Conservation (phyloP, 345 rosid species). For the Eucalyptus pauciflora region DNA sequence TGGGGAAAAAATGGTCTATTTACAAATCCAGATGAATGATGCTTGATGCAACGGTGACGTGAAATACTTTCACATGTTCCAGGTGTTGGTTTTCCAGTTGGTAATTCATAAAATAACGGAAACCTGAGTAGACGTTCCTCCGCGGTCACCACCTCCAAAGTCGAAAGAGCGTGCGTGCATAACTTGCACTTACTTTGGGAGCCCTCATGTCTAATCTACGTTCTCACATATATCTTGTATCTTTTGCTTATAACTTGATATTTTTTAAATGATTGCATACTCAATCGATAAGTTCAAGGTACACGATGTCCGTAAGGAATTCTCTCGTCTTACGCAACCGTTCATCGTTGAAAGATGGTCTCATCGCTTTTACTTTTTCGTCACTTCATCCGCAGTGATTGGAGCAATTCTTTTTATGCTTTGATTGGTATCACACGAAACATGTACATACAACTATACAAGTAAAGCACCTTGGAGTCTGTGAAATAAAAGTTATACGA, state of each 20-base stretch:
- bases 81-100: too few relatives aligned
- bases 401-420: not conserved
- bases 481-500: not conserved
- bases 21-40: too few relatives aligned
- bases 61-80: too few relatives aligned
- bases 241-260: not conserved
- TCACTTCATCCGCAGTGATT: not conserved
- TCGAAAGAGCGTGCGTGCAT: too few relatives aligned
- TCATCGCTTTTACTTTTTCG: not conserved
- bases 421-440: not conserved
- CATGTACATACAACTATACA: not conserved
- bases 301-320: not conserved
- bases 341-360: not conserved
- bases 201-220: too few relatives aligned
- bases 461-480: not conserved
- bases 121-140: too few relatives aligned
- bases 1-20: too few relatives aligned
- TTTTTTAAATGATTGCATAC: not conserved
- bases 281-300: not conserved
- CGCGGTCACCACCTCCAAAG: too few relatives aligned
- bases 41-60: too few relatives aligned
- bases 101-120: too few relatives aligned
- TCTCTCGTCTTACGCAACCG: not conserved
- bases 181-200: too few relatives aligned
- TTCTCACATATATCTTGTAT: not conserved